Conservation (phyloP, 768 basidiomycete genomes). For the Collybiopsis luxurians region DNA sequence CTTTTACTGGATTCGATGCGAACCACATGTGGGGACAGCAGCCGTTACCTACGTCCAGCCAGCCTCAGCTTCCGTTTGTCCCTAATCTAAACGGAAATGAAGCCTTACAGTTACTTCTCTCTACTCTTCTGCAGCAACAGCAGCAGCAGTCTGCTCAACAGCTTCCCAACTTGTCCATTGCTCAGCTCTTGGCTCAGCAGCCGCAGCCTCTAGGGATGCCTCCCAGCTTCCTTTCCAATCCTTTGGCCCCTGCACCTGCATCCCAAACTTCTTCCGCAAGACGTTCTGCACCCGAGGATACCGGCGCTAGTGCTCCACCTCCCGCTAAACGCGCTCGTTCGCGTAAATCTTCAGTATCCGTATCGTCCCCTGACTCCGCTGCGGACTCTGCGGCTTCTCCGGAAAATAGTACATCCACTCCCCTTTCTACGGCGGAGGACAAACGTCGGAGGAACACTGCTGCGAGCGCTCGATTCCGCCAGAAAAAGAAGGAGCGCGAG, state of each 20-base stretch:
- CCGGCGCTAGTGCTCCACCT: conserved; percentile 19
- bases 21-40: conserved; percentile 21
- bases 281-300: conserved; percentile 23
- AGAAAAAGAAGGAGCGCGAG: conserved; percentile 97
- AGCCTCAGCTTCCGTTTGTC: conserved; percentile 33
- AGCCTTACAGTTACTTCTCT: conserved; percentile 34
- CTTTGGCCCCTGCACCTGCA: conserved; percentile 17
- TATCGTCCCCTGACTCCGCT: conserved; percentile 23
- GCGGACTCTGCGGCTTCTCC: conserved; percentile 21
- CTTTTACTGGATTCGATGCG: conserved; percentile 35
- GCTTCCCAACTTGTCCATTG: conserved; percentile 48
- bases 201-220: neutral
- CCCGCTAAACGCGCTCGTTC: conserved; percentile 57
- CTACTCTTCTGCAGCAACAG: conserved; percentile 39
- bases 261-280: conserved; percentile 15
- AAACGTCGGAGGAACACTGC: conserved; percentile 94
- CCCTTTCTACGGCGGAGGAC: conserved; percentile 68
- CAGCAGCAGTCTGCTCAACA: conserved; percentile 28
- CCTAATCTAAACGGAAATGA: conserved; percentile 31
- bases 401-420: conserved; percentile 11
- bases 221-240: conserved; percentile 13
- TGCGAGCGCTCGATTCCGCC: conserved; percentile 88
- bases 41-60: conserved; percentile 39
- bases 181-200: conserved; percentile 62
- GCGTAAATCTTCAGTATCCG: conserved; percentile 45